Percentiles rank a stretch among this genome's conserved stretches.
Evolutionary conservation across 2,329 filamentous ascomycete genomes (phyloP).

Genomic region (Botrytis sinoallii): DNA sequence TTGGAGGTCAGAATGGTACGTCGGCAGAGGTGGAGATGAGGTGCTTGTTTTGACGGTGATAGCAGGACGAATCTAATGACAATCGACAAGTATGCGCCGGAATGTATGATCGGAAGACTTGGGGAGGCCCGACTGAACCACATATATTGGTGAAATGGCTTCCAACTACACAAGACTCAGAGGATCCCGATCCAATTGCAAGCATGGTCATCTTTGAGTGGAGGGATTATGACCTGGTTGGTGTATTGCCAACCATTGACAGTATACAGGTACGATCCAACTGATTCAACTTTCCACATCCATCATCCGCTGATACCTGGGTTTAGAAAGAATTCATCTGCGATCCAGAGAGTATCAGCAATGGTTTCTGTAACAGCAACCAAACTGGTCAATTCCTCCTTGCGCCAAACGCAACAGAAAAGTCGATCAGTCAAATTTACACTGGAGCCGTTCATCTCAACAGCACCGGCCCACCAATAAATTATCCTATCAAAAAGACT

Average conservation of each 20-base stretch:
- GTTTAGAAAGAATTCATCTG: conserved; percentile 68
- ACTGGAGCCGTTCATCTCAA: conserved; percentile 82
- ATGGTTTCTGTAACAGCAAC: conserved; percentile 70
- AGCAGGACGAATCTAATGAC: conserved; percentile 69
- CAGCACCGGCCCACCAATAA: conserved; percentile 63
- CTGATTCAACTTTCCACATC: neutral
- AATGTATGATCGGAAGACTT: conserved; percentile 89
- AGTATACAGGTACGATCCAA: conserved; percentile 49
- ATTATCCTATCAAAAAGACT: conserved; percentile 83
- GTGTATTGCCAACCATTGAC: conserved; percentile 57
- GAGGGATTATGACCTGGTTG: conserved; percentile 78
- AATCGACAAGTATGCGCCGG: conserved; percentile 80
- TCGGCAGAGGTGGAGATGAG: conserved; percentile 7
- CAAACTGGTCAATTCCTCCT: conserved; percentile 84
- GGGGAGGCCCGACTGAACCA: conserved; percentile 84
- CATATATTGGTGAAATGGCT: conserved; percentile 85
- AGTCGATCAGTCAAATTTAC: conserved; percentile 68
- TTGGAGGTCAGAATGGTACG: conserved; percentile 58
- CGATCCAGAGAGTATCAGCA: conserved; percentile 65
- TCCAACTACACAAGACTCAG: conserved; percentile 53
- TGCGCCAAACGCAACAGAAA: conserved; percentile 67
- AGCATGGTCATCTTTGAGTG: conserved; percentile 93
- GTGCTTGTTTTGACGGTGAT: conserved; percentile 23
- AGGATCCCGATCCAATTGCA: conserved; percentile 68
- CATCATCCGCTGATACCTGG: conserved; percentile 37